These are phyloP conservation scores for Porodaedalea pini DNA, from an alignment of 1,284 basidiomycete genomes.

Conservation along the genomic window DNA sequence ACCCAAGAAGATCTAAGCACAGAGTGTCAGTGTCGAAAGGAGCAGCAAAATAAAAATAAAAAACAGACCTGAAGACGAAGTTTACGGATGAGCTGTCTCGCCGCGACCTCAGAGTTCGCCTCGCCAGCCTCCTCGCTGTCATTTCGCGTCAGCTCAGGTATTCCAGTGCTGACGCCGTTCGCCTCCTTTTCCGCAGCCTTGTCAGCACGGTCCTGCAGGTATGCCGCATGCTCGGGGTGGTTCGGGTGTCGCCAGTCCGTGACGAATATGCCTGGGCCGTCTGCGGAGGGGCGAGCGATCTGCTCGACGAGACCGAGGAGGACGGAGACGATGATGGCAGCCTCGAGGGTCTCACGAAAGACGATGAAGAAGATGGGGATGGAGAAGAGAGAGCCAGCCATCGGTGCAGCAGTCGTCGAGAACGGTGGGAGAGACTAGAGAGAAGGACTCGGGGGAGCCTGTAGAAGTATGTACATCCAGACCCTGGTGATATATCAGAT, in stretches of 20 bases:
- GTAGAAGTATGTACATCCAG: too few species aligned
- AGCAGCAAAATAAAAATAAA: neutral
- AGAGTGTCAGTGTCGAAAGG: neutral
- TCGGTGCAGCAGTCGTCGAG: constrained; percentile 27
- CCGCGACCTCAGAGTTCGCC: constrained; percentile 23
- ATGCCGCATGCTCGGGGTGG: constrained; percentile 14
- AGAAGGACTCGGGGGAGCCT: too few species aligned
- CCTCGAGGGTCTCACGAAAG: constrained; percentile 87
- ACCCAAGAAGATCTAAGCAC: constrained; percentile 73
- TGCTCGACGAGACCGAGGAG: constrained; percentile 83
- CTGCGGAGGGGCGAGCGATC: constrained; percentile 48
- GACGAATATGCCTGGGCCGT: constrained; percentile 9
- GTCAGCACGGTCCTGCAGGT: constrained; percentile 1
- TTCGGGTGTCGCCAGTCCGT: constrained; percentile 13
- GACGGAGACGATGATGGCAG: constrained; percentile 84
- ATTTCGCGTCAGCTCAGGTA: constrained; percentile 19
- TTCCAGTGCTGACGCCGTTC: constrained; percentile 21
- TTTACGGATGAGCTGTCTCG: constrained; percentile 49
- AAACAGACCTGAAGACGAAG: constrained; percentile 56
- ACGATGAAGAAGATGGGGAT: constrained; percentile 86
- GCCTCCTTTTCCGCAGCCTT: constrained; percentile 10
- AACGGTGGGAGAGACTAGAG: neutral
- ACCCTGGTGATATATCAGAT: too few species aligned
- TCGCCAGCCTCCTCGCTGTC: constrained; percentile 29
- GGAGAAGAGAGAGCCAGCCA: constrained; percentile 68